Evolutionary conservation across 768 basidiomycete species (phyloP), one percentile per base, ranked within the genome.

Genomic region (Phylloporus scabripes): DNA sequence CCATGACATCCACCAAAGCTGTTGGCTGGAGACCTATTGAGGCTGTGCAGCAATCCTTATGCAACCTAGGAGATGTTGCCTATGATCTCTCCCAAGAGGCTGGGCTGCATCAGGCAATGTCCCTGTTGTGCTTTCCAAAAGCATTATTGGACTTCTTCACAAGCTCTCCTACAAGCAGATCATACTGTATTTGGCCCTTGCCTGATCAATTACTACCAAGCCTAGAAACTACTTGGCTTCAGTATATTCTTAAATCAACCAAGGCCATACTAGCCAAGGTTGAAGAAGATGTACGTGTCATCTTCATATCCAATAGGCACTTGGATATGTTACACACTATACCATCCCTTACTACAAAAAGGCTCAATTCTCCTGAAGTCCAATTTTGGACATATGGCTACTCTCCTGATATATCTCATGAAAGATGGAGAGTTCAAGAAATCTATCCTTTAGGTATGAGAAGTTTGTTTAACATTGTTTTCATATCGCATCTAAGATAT

Each of bases 361-460:
- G 79, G 17, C 63, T 59, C 23, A 72, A 75, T 18, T 63, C 65
- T 3, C 66, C 71, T 24, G 74, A 78, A 34, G 59, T 78, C 7
- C 79, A 76, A 29, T 87, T 88, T 55, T 79, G 80, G 59, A 77
- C 77, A 0, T 91, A 83, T 67, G 87, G 87, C 0, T 78, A 82
- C 10, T 79, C 85, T 62, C 64, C 76, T 24, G 72, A 61, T 15
- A 66, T 85, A 12, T 63, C 72, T n/a, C 73, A 72, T 15, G 61
- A 70, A 6, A 65, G 72, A 28, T 86, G 83, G 85, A 77, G 76
- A n/a, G 56, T 87, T 7, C 72, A 74, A 28, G 82, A 83, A 53
- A 76, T 90, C 10, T 88, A 79, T 58, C 83, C 83, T 33, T 63
- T 78, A 49, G 87, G 87, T 87, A 59, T 43, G 76, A 63, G 15